Evolutionary conservation across 768 basidiomycete genomes (phyloP).

Genomic region (Suillus occidentalis): DNA sequence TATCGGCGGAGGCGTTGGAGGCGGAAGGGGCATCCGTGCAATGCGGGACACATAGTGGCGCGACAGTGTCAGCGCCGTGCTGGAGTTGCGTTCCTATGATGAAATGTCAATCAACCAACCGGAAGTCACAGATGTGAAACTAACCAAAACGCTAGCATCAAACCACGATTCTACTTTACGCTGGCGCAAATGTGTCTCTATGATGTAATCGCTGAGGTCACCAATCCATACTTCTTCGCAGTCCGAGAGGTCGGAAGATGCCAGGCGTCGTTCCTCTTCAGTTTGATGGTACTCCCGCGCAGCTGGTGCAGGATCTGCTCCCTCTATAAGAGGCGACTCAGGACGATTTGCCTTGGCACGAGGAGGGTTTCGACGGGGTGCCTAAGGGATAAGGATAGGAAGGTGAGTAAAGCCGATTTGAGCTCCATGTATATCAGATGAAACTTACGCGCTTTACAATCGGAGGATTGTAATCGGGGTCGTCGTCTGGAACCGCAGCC

Average conservation of each 20-base stretch:
- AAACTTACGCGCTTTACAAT: slow-evolving; percentile 53
- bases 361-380: slow-evolving; percentile 45
- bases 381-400: slow-evolving; percentile 21
- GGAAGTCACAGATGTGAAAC: slow-evolving; percentile 18
- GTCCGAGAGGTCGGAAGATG: slow-evolving; percentile 81
- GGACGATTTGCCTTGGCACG: slow-evolving; percentile 36
- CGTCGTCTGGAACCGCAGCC: slow-evolving; percentile 40
- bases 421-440: slow-evolving; percentile 3
- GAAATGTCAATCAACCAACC: slow-evolving; percentile 8
- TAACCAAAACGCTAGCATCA: slow-evolving; percentile 63
- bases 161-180: slow-evolving; percentile 75
- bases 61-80: slow-evolving; percentile 47
- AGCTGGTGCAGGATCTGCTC: slow-evolving; percentile 18
- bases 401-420: slow-evolving; percentile 6
- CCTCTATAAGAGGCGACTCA: slow-evolving; percentile 28
- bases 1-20: slow-evolving; percentile 38
- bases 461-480: slow-evolving; percentile 56
- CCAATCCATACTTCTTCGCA: slow-evolving; percentile 74
- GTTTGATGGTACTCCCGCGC: slow-evolving; percentile 24
- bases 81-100: slow-evolving; percentile 67
- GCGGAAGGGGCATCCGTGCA: slow-evolving; percentile 43
- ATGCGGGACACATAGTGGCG: slow-evolving; percentile 42
- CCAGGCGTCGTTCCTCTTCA: slow-evolving; percentile 45
- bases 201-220: slow-evolving; percentile 66
- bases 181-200: slow-evolving; percentile 72